Conservation (phyloP, 305 asterid genomes). For the Fraxinus velutina region DNA sequence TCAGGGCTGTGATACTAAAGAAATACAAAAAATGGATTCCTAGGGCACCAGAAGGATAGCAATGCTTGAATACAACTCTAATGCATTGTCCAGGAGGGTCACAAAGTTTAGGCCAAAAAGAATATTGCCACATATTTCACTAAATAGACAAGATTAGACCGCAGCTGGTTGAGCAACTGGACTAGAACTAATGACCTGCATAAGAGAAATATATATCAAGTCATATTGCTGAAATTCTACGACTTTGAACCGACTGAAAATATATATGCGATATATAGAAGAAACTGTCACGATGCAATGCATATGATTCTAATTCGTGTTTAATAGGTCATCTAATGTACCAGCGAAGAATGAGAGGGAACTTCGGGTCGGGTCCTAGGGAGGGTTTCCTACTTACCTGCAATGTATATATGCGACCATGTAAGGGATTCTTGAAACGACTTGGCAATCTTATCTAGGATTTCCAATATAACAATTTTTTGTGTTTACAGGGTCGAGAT, state of each 20-base stretch:
- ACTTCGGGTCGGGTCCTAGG: conserved; percentile 58
- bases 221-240: neutral
- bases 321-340: conserved; percentile 45
- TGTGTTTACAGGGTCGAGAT: neutral
- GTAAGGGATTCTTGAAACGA: conserved; percentile 44
- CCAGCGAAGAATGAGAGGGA: conserved; percentile 58
- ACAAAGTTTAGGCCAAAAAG: conserved; percentile 6
- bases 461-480: conserved; percentile 10
- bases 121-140: conserved; percentile 5
- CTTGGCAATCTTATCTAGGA: conserved; percentile 27
- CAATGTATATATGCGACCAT: conserved; percentile 53
- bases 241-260: neutral
- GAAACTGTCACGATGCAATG: conserved; percentile 15
- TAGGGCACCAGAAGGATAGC: conserved; percentile 20
- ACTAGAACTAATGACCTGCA: conserved; percentile 71
- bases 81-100: neutral
- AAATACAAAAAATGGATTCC: conserved; percentile 30
- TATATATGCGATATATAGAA: conserved; percentile 11
- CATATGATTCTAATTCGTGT: conserved; percentile 8
- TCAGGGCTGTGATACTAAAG: conserved; percentile 2
- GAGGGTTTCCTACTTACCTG: conserved; percentile 63
- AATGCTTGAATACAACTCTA: neutral
- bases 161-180: conserved; percentile 60
- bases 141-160: conserved; percentile 34
- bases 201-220: conserved; percentile 9